These are phyloP conservation scores for Physcomitrium patens DNA, from an alignment of 225 moss, liverwort and hornwort genomes.

Conservation along the genomic window DNA sequence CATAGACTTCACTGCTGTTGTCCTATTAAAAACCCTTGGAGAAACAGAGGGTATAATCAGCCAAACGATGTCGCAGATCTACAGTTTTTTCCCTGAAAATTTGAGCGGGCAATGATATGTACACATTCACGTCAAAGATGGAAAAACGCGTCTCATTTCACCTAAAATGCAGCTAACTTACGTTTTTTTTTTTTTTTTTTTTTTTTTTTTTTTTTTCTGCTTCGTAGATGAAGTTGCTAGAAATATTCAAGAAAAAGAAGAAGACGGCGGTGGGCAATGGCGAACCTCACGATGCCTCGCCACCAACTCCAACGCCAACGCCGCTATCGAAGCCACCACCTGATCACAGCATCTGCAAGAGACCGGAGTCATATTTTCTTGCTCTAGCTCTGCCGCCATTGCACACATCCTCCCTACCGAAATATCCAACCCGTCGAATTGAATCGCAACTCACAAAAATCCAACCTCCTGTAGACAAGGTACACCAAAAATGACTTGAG, in stretches of 20 bases:
- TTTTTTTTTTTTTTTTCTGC: constrained; percentile 11
- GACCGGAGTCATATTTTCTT: constrained; percentile 36
- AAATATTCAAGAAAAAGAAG: constrained; percentile 39
- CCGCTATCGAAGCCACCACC: constrained; percentile 18
- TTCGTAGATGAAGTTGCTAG: constrained; percentile 43
- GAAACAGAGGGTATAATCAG: too few species aligned
- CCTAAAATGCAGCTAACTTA: constrained; percentile 5
- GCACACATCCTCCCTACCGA: constrained; percentile 25
- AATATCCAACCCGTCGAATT: constrained; percentile 21
- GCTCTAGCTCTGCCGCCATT: constrained; percentile 29
- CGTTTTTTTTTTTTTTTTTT: constrained; percentile 7
- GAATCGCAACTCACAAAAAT: constrained; percentile 26
- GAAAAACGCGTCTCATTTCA: too few species aligned
- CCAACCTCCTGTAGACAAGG: constrained; percentile 34
- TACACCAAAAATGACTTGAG: too few species aligned
- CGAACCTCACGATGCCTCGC: constrained; percentile 27
- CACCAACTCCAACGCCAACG: constrained; percentile 35
- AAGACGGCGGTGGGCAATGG: constrained; percentile 23
- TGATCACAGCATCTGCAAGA: constrained; percentile 22
- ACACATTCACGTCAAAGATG: too few species aligned
- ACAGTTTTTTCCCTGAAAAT: too few species aligned
- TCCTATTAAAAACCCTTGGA: too few species aligned
- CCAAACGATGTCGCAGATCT: too few species aligned
- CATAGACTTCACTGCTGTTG: too few species aligned
- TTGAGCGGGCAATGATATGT: too few species aligned